phyloP scores from a whole-genome alignment of 768 basidiomycete species.

The Gymnopilus dilepis region DNA sequence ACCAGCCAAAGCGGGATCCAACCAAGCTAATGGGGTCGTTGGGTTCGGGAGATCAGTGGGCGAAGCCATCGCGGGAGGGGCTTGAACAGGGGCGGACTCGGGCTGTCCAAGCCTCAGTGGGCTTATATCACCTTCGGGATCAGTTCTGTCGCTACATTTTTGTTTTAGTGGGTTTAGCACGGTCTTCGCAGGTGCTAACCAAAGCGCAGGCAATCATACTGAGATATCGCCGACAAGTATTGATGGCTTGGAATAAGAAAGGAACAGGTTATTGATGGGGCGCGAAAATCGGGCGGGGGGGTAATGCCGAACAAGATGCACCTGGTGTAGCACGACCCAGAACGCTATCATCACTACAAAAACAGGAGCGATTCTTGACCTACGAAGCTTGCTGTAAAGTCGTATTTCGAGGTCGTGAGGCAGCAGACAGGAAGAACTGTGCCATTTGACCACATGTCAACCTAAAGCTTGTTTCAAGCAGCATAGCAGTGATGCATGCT shows the following conservation, averaged over 20 bases:
- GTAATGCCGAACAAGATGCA: background rate
- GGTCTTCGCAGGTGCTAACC: background rate
- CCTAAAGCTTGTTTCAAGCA: background rate
- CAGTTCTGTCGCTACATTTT: background rate
- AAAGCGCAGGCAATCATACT: background rate
- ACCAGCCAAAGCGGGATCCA: slow-evolving; percentile 30
- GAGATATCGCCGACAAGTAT: background rate
- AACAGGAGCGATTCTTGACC: too few species aligned
- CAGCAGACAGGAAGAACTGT: background rate
- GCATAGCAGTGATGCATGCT: too few species aligned
- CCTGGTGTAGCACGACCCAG: background rate
- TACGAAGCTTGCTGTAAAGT: too few species aligned
- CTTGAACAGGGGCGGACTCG: background rate
- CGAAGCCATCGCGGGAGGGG: slow-evolving; percentile 5
- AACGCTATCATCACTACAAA: too few species aligned
- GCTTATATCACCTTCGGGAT: background rate
- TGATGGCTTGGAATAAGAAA: background rate
- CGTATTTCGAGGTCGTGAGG: too few species aligned
- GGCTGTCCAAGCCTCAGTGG: background rate
- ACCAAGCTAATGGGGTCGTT: slow-evolving; percentile 35
- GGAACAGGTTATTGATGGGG: slow-evolving; percentile 25
- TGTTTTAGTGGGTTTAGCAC: slow-evolving; percentile 3
- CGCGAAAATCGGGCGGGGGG: background rate
- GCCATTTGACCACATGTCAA: background rate
- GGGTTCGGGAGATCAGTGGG: slow-evolving; percentile 28